Evolutionary conservation across 345 rosid species (phyloP).

Genomic region (Passiflora organensis): DNA sequence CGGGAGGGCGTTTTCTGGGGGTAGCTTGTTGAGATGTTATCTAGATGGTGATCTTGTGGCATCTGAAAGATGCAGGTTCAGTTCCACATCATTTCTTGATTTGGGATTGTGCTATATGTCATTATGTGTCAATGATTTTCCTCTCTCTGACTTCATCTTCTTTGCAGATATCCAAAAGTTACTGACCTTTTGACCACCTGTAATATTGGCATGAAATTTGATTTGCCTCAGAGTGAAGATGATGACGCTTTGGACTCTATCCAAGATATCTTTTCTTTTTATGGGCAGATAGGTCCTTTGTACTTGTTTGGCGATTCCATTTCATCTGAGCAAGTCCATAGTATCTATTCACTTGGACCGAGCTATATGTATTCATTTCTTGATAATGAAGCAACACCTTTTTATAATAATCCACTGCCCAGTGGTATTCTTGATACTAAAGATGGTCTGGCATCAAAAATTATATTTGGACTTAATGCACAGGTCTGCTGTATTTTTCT

Average conservation of each 20-base stretch:
- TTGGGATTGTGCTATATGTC: too few species aligned
- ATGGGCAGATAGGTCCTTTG: constrained; percentile 93
- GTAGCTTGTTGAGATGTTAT: constrained; percentile 80
- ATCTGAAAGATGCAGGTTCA: constrained; percentile 96
- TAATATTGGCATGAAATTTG: constrained; percentile 62
- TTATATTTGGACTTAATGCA: constrained; percentile 85
- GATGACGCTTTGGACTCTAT: constrained; percentile 38
- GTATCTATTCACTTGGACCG: constrained; percentile 74
- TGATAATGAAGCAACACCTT: constrained; percentile 61
- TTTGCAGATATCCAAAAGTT: constrained; percentile 81
- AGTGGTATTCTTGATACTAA: constrained; percentile 83
- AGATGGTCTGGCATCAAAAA: constrained; percentile 90
- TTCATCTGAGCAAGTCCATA: constrained; percentile 79
- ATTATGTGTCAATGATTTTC: background rate
- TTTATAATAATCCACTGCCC: constrained; percentile 49
- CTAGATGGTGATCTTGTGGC: constrained; percentile 78
- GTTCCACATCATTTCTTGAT: background rate
- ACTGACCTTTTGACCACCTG: constrained; percentile 70
- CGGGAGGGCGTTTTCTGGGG: constrained; percentile 96
- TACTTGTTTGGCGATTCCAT: constrained; percentile 79
- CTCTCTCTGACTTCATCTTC: constrained; percentile 16
- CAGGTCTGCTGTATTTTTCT: constrained; percentile 47
- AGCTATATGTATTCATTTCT: constrained; percentile 95
- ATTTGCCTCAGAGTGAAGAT: constrained; percentile 52
- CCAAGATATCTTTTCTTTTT: constrained; percentile 54